Conservation (phyloP, 75 land plant species). For the Cupressus sempervirens region DNA sequence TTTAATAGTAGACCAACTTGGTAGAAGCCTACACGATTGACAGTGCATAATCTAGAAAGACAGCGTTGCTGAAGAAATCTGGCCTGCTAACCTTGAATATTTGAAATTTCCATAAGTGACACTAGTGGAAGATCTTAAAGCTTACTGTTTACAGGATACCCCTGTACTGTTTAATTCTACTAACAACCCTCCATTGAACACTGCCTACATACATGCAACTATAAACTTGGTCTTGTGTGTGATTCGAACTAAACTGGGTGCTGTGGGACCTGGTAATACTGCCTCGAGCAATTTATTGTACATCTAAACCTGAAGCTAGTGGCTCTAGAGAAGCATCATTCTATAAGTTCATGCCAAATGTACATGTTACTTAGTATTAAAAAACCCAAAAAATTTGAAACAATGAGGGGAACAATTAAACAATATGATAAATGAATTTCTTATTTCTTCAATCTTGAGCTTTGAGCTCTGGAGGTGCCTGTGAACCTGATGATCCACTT, state of each 20-base stretch:
- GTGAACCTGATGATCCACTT: neutral
- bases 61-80: too few relatives aligned
- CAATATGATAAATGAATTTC: too few relatives aligned
- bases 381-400: neutral
- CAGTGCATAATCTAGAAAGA: too few relatives aligned
- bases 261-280: neutral
- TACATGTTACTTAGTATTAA: neutral
- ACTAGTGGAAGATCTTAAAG: too few relatives aligned
- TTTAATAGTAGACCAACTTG: neutral
- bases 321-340: neutral
- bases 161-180: neutral
- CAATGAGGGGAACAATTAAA: neutral
- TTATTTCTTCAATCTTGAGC: neutral
- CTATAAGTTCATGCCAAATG: neutral
- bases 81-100: too few relatives aligned
- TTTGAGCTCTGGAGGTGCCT: neutral
- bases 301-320: neutral
- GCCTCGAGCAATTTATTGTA: neutral
- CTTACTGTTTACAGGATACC: too few relatives aligned
- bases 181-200: neutral
- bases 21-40: too few relatives aligned
- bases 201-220: neutral
- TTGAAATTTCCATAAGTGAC: too few relatives aligned
- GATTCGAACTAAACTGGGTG: neutral
- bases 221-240: neutral